Evolutionary conservation across 2,329 filamentous ascomycete species (phyloP), one percentile per base, ranked within the genome.

Genomic region (Corniculantispora saksenae): DNA sequence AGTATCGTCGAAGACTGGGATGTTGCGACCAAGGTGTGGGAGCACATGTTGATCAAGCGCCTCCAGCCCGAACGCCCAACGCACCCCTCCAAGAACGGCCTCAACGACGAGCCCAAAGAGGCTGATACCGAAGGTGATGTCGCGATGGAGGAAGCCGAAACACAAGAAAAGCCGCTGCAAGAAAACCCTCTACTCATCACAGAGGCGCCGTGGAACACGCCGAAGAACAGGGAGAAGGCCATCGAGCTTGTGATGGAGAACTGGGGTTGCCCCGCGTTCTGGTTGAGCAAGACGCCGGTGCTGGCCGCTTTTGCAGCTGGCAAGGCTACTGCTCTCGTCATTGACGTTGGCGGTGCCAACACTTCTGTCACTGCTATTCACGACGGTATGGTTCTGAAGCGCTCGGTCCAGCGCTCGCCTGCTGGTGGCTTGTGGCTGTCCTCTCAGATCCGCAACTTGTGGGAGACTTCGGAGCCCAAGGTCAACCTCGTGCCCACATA

Each of bases 1-100:
- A 93, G 92, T 73, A 86, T 94, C 59, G 95, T 99, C 56, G 92
- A 97, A 77, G 94, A 99, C 78, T 99, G 95, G 95, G 95, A 99
- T 69, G 89, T 90, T 57, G 94, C 94, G 32, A 86, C 91, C 66
- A 90, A 90, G 76, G 81, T 98, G 64, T 99, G 94, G 94, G 94
- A 98, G 77, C 90, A 97, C 78, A 89, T 93, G 72, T 91, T 99
- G 68, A 91, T 94, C 66, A 93, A 92, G 71, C 89, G 93, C 68
- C 84, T 99, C 70, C 97, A 95, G 60, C 92, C 92, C 65, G 84
- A 89, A 63, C 89, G 88, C 71, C 87, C 88, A 54, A 88, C 87
- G 9, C 85, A 89, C 54, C 88, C 92, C 1, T 82, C 86, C 23
- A 90, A 89, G 74, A 95, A 97, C 74, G 91, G 92, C 23, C 80